Conservation (phyloP, 225 moss, liverwort and hornwort genomes). For the Pleurozium schreberi region DNA sequence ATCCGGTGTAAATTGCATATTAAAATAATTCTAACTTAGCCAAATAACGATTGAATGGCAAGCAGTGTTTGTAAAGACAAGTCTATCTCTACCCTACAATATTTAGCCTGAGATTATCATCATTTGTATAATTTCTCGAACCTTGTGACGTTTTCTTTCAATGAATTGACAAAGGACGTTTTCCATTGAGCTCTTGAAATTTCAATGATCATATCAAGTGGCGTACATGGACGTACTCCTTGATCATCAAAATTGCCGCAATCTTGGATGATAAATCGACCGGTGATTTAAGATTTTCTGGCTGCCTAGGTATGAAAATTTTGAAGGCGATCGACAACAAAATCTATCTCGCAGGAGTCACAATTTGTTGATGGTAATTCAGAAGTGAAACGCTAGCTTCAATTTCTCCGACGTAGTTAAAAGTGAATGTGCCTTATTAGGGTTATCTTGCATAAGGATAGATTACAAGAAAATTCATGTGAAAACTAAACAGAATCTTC, state of each 20-base stretch:
- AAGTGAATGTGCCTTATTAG: no score
- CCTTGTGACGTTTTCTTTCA: neutral
- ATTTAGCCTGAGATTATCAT: no score
- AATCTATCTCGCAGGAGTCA: neutral
- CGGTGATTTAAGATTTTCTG: no score
- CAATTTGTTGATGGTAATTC: neutral
- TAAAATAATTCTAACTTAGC: no score
- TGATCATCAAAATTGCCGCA: neutral
- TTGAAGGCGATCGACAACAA: neutral
- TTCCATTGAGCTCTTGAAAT: neutral
- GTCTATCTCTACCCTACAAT: neutral
- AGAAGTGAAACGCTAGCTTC: neutral
- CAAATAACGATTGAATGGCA: no score
- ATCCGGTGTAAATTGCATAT: no score
- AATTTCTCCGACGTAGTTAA: no score
- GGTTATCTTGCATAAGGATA: no score
- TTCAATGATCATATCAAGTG: neutral
- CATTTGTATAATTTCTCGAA: neutral
- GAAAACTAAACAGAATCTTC: no score
- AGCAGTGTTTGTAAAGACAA: neutral
- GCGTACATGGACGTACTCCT: neutral
- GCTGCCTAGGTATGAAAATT: neutral
- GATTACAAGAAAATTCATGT: no score
- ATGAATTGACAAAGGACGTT: neutral
- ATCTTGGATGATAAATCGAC: neutral